Evolutionary conservation across 495 filamentous ascomycete genomes (phyloP), one percentile per base, ranked within the genome.

Genomic region (Hamigera avellanea): DNA sequence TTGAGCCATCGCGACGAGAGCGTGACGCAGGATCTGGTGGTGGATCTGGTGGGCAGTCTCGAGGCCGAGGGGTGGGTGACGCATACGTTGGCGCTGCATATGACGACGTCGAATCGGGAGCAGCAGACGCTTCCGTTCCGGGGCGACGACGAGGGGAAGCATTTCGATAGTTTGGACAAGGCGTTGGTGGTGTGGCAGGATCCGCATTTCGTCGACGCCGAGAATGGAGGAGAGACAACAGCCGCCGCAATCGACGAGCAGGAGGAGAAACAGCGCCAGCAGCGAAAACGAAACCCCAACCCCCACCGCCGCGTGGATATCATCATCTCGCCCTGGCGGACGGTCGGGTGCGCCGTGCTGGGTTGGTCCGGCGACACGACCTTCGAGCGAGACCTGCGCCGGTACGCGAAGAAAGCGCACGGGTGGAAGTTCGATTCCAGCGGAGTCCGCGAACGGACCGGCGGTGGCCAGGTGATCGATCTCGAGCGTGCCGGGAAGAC

Each of bases 141-240:
- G 2, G 62, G 68, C 8, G 53, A 59, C 14, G 47, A 41, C 27
- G 30, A 33, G 8, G 44, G 37, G 3, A 39, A 45, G 10, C 59
- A 66, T 19, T 94, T 91, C 41, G 89, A 96, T 49, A 78, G 73
- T 0, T 64, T 99, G 1, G 88, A 96, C 53, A 95, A 95, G 53
- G 86, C 86, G 6, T 61, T 95, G 29, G 77, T 95, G 0, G 85
- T 95, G 0, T 99, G 91, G 91, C 89, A 93, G 49, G 73, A 88
- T 45, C 78, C 80, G 0, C n/a, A 55, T 4, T 82, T 56, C 18
- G 36, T 39, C 2, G 14, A 40, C 15, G 16, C 39, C 28, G 7
- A 16, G 1, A 6, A 13, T 3, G 23, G 14, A 8, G 15, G 7
- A 30, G 28, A 36, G 19, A n/a, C n/a, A n/a, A n/a, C n/a, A n/a